Percentiles rank a stretch among this genome's conserved stretches.
These are phyloP conservation scores for Fusarium stilboides DNA, from an alignment of 2,329 filamentous ascomycete species.

Conservation along the genomic window DNA sequence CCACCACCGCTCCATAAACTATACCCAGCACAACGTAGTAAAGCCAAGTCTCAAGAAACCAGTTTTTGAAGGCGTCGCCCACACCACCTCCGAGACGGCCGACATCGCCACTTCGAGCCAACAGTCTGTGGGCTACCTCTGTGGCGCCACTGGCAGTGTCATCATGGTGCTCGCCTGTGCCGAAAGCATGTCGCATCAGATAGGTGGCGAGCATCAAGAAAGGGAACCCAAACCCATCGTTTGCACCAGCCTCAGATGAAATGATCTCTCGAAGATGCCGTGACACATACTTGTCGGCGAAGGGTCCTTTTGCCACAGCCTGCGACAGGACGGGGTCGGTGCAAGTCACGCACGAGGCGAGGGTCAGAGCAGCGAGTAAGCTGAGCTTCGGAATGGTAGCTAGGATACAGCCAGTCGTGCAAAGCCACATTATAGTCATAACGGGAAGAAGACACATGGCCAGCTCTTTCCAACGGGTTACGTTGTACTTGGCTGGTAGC, in stretches of 20 bases:
- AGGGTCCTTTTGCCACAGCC: constrained; percentile 49
- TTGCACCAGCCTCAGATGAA: constrained; percentile 73
- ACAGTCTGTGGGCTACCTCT: constrained; percentile 16
- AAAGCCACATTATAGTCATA: constrained; percentile 75
- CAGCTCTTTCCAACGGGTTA: constrained; percentile 66
- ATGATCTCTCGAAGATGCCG: constrained; percentile 73
- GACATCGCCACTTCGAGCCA: constrained; percentile 55
- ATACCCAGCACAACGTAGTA: constrained; percentile 71
- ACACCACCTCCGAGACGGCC: constrained; percentile 68
- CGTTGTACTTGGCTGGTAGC: constrained; percentile 70
- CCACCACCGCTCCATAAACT: constrained; percentile 67
- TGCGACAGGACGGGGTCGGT: constrained; percentile 57
- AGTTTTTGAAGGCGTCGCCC: constrained; percentile 67
- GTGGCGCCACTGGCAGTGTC: background rate
- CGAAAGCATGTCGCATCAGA: constrained; percentile 24
- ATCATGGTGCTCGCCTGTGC: background rate
- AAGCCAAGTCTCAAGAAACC: constrained; percentile 72
- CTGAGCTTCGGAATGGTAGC: constrained; percentile 69
- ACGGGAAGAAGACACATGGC: constrained; percentile 69
- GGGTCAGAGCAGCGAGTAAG: constrained; percentile 68
- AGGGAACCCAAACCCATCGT: constrained; percentile 75
- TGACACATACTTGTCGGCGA: constrained; percentile 73
- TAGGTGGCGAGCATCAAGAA: constrained; percentile 63
- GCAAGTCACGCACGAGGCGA: constrained; percentile 73
- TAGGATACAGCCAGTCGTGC: constrained; percentile 69